Conservation (phyloP, 495 filamentous ascomycete species). For the Corynascus novoguineensis region DNA sequence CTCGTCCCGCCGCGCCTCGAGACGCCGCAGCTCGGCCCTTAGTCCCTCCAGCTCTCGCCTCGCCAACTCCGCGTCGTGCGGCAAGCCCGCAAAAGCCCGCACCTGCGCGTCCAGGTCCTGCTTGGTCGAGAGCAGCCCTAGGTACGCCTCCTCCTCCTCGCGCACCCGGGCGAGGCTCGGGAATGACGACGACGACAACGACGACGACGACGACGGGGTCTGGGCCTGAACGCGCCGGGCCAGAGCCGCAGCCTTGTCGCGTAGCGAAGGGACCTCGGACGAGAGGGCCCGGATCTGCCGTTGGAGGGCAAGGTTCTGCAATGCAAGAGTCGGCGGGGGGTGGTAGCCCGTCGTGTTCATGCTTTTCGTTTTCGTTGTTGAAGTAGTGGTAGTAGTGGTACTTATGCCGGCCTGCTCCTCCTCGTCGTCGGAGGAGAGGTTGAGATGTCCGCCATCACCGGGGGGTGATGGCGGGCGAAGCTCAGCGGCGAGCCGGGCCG, state of each 20-base stretch:
- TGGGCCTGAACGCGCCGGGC: too few relatives aligned
- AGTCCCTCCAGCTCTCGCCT: slow-evolving; percentile 59
- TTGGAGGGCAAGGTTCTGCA: slow-evolving; percentile 57
- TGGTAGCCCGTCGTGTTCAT: slow-evolving; percentile 38
- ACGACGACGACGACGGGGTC: slow-evolving; percentile 9
- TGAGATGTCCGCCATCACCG: too few relatives aligned
- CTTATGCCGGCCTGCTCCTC: too few relatives aligned
- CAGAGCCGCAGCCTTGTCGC: slow-evolving; percentile 37
- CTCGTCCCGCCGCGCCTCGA: slow-evolving; percentile 56
- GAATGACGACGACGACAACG: slow-evolving; percentile 23
- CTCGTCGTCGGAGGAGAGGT: not conserved
- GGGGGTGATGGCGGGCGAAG: slow-evolving; percentile 10
- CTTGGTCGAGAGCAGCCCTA: slow-evolving; percentile 45
- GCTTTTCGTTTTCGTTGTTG: not conserved
- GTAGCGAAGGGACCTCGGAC: slow-evolving; percentile 52
- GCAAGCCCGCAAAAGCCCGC: slow-evolving; percentile 59
- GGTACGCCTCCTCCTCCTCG: slow-evolving; percentile 49
- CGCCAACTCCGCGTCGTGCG: slow-evolving; percentile 62
- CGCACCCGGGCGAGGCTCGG: slow-evolving; percentile 45
- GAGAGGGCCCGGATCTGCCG: slow-evolving; percentile 54
- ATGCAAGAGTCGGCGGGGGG: slow-evolving; percentile 45
- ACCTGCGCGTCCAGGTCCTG: slow-evolving; percentile 55
- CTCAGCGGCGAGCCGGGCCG: not conserved
- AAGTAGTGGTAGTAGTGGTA: too few relatives aligned
- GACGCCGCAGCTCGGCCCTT: slow-evolving; percentile 52